Conservation (phyloP, 2,329 filamentous ascomycete species). For the Scortechinia acanthostroma region DNA sequence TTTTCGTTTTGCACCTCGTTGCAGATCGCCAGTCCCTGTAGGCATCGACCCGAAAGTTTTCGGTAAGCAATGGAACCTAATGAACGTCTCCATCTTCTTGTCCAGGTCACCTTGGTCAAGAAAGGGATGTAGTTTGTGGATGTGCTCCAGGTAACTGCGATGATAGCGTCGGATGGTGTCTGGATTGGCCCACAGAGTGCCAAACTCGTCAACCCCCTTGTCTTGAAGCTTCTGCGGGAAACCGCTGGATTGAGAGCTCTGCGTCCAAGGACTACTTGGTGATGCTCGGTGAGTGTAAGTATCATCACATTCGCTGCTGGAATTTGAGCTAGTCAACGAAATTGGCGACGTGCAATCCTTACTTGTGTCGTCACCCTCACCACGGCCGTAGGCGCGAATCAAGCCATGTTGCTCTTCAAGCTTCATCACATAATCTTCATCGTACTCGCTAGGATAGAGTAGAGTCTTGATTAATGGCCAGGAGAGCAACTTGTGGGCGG, state of each 20-base stretch:
- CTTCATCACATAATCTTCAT: constrained; percentile 1
- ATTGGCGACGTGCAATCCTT: no score
- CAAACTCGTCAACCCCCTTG: not conserved
- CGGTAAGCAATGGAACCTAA: not conserved
- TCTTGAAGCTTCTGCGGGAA: not conserved
- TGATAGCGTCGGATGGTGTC: not conserved
- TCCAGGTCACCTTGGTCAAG: not conserved
- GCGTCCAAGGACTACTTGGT: not conserved
- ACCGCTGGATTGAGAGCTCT: not conserved
- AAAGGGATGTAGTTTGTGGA: not conserved
- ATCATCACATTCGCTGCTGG: not conserved
- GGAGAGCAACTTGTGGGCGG: not conserved
- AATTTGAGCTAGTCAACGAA: not conserved
- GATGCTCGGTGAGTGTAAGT: not conserved
- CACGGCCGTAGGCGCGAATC: not conserved
- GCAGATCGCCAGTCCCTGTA: not conserved
- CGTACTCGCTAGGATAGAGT: not conserved
- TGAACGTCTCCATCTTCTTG: not conserved
- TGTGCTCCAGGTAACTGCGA: not conserved
- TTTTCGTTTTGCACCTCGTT: not conserved
- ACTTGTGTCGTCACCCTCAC: not conserved
- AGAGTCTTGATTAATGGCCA: constrained; percentile 1
- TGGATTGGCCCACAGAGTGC: not conserved
- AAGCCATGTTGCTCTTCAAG: not conserved
- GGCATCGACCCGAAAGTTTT: not conserved